Base-by-base conservation (phyloP, 805 yeast species). In the Barnettozyma vustinii region DNA sequence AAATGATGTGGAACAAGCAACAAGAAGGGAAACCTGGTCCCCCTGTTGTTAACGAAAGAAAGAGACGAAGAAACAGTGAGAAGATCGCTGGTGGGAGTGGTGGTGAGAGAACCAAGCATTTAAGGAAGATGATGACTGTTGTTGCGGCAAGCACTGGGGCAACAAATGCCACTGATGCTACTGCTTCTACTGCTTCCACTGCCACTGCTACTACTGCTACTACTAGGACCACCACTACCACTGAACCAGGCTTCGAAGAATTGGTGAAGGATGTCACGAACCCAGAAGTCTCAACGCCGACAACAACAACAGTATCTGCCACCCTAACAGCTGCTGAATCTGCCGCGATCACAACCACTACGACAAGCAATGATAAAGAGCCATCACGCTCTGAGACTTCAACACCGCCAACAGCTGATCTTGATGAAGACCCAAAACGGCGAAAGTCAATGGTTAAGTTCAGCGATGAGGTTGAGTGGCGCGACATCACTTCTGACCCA, bases 1-100 rank as follows among this genome's bases (percentile, higher is more conserved):
- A 83, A 56, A 84, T 77, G 5, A 10, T 48, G 37, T 48, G 47
- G 47, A 35, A 21, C n/a, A 23, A 35, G 20, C 51, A 48, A 41
- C 47, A 48, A 19, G 40, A 43, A 10, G 40, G 40, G 8, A 33
- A 35, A 33, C 16, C 48, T 23, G 33, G 25, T 6, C 43, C 43
- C 3, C 33, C 33, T 9, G 52, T 51, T 6, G 52, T 35, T 2
- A 50, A 48, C 46, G 58, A 57, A 45, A 56, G 50, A 37, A 39
- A 35, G 9, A 51, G 55, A 37, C 45, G 60, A 25, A 23, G 43
- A n/a, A 46, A 42, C 30, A 44, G 40, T 23, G 40, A 44, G 19
- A 32, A 32, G 37, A 30, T 23, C 25, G 33, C 30, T 20, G 37
- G 37, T 13, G 27, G 27, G 16, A 23, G 27, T 13, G 42, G 21